These are phyloP conservation scores for Trypanosomatidae sp. DNA, from an alignment of 208 protist species.

Conservation along the genomic window DNA sequence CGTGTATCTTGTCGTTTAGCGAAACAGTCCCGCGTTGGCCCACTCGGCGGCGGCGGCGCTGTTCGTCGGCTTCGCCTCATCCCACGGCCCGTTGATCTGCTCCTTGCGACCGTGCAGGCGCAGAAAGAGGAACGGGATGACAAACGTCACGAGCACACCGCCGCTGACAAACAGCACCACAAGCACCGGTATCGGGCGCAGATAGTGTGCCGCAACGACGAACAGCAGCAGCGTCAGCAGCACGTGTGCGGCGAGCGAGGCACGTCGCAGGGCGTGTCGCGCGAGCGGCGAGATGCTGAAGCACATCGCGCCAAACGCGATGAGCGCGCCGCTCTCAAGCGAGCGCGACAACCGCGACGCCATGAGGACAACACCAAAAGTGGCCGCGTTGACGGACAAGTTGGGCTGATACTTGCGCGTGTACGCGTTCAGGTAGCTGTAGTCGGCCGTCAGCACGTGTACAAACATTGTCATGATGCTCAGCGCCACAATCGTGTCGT, in stretches of 20 bases:
- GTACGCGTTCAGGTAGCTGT: slow-evolving; percentile 78
- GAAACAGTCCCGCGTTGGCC: slow-evolving; percentile 72
- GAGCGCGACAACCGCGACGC: slow-evolving; percentile 61
- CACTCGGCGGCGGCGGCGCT: slow-evolving; percentile 83
- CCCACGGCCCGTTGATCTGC: slow-evolving; percentile 88
- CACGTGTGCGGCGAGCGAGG: slow-evolving; percentile 49
- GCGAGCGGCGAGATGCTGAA: slow-evolving; percentile 76
- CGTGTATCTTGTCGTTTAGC: slow-evolving; percentile 7
- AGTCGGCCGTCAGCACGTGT: slow-evolving; percentile 68
- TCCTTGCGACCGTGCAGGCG: slow-evolving; percentile 64
- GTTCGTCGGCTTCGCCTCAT: slow-evolving; percentile 88
- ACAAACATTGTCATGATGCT: slow-evolving; percentile 69
- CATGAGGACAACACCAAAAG: slow-evolving; percentile 72
- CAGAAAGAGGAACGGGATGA: slow-evolving; percentile 74
- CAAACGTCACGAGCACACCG: slow-evolving; percentile 39
- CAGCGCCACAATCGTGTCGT: slow-evolving; percentile 85
- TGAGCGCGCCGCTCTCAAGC: slow-evolving; percentile 51
- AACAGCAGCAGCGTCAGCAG: slow-evolving; percentile 50
- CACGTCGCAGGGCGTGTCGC: slow-evolving; percentile 42
- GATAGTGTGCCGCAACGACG: slow-evolving; percentile 23
- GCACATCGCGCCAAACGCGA: slow-evolving; percentile 75
- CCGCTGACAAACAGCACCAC: slow-evolving; percentile 36
- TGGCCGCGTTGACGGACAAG: slow-evolving; percentile 68
- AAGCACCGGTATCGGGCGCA: slow-evolving; percentile 43
- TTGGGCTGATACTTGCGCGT: slow-evolving; percentile 45